These are phyloP conservation scores for Aspergillus versicolor DNA, from an alignment of 2,329 filamentous ascomycete genomes.

Conservation along the genomic window DNA sequence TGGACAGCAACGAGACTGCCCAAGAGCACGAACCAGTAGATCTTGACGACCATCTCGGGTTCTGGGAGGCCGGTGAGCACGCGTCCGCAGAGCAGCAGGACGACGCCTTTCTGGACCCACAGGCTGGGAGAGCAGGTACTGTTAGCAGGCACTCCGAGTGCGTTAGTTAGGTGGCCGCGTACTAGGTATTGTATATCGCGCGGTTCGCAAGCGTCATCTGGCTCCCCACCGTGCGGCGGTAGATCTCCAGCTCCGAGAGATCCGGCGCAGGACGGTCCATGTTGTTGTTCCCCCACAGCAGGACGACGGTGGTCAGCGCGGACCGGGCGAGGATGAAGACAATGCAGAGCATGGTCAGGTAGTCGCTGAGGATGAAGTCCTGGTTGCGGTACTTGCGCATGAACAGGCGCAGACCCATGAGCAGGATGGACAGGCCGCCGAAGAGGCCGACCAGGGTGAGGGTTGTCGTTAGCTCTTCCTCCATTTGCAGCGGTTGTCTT, in stretches of 20 bases:
- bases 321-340: conserved; percentile 4
- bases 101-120: conserved; percentile 14
- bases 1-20: not conserved
- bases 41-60: conserved; percentile 13
- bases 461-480: not conserved
- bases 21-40: conserved; percentile 7
- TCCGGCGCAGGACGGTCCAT: not conserved
- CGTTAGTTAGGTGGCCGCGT: not conserved
- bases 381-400: conserved; percentile 13
- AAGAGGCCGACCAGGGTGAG: conserved; percentile 9
- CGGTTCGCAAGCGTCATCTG: conserved; percentile 2
- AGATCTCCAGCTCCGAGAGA: not conserved
- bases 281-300: conserved; percentile 9
- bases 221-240: conserved; percentile 7
- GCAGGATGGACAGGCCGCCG: conserved; percentile 5
- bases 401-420: conserved; percentile 12
- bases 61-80: conserved; percentile 10
- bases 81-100: conserved; percentile 13
- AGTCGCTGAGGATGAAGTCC: conserved; percentile 15
- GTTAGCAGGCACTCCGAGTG: not conserved
- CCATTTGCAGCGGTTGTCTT: not conserved
- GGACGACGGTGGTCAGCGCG: conserved; percentile 2
- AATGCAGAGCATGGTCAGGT: conserved; percentile 13
- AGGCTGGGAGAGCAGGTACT: not conserved
- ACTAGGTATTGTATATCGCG: conserved; percentile 12